A percentile compares a stretch with the other conserved stretches of the same genome.
phyloP scores from a whole-genome alignment of 2,329 filamentous ascomycete genomes.

The Neofusicoccum laricinum region DNA sequence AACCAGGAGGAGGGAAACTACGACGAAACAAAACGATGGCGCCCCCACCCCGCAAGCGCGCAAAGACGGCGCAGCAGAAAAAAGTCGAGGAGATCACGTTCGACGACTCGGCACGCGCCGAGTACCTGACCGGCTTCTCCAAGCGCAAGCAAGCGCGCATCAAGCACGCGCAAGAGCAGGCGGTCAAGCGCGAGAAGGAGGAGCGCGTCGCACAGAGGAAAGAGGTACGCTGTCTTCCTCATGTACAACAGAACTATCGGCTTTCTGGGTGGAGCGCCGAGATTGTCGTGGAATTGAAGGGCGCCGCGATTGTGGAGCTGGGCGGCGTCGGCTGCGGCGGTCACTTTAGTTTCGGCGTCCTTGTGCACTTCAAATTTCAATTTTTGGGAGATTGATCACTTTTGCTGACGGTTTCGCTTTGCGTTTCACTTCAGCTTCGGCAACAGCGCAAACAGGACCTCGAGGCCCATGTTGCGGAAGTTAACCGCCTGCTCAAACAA shows the following conservation, averaged over 20 bases:
- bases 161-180: constrained; percentile 80
- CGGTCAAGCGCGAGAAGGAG: constrained; percentile 71
- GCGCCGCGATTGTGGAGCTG: too few species aligned
- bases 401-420: too few species aligned
- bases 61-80: constrained; percentile 42
- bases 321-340: too few species aligned
- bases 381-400: too few species aligned
- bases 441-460: constrained; percentile 80
- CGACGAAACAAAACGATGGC: constrained; percentile 18
- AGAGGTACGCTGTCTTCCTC: constrained; percentile 55
- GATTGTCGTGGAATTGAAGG: too few species aligned
- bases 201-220: constrained; percentile 72
- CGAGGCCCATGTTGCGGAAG: constrained; percentile 74
- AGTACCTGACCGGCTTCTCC: constrained; percentile 93
- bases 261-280: too few species aligned
- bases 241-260: neutral
- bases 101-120: constrained; percentile 72
- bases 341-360: too few species aligned
- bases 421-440: constrained; percentile 60
- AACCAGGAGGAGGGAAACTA: too few species aligned
- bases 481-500: constrained; percentile 67
- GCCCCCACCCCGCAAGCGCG: constrained; percentile 27
- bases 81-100: constrained; percentile 76
- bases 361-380: neutral
- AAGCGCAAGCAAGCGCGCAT: constrained; percentile 87